phyloP scores from a whole-genome alignment of 2,329 filamentous ascomycete genomes.

The Parastagonospora nodorum region DNA sequence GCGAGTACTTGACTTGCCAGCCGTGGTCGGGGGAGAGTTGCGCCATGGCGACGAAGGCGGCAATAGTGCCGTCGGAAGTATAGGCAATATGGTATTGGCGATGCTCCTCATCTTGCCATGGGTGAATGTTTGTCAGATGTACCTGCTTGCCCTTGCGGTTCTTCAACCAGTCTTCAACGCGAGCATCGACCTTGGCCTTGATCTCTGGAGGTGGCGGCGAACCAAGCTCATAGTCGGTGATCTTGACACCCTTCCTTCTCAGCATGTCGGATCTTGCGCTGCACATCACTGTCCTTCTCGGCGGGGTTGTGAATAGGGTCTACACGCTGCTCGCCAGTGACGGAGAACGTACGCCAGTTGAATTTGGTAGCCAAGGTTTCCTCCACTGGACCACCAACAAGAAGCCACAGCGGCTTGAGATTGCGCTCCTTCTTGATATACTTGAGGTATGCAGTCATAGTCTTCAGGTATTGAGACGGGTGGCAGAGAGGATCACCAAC shows the following conservation, averaged over 20 bases:
- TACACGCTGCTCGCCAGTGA: constrained; percentile 86
- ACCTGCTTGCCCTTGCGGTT: constrained; percentile 84
- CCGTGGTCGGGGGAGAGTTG: constrained; percentile 80
- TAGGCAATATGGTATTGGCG: constrained; percentile 84
- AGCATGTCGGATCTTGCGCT: constrained; percentile 78
- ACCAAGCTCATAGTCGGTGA: constrained; percentile 72
- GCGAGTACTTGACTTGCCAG: constrained; percentile 95
- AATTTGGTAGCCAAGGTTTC: constrained; percentile 79
- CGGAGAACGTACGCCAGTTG: constrained; percentile 87
- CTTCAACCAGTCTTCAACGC: constrained; percentile 78
- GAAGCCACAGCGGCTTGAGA: constrained; percentile 85
- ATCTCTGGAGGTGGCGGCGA: constrained; percentile 68
- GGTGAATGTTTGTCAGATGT: constrained; percentile 85
- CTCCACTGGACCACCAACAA: constrained; percentile 79
- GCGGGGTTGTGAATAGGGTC: constrained; percentile 72
- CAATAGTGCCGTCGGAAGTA: constrained; percentile 72
- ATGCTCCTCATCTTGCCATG: constrained; percentile 84
- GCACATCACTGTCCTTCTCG: constrained; percentile 67
- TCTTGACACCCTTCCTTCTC: constrained; percentile 84
- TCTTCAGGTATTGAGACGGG: constrained; percentile 72
- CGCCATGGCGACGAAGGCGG: constrained; percentile 79
- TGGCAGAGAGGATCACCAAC: constrained; percentile 90
- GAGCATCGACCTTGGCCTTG: constrained; percentile 69
- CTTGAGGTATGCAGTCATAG: constrained; percentile 75
- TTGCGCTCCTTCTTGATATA: constrained; percentile 72